Conservation (phyloP, 2,329 filamentous ascomycete species). For the Cladosporium sp. region DNA sequence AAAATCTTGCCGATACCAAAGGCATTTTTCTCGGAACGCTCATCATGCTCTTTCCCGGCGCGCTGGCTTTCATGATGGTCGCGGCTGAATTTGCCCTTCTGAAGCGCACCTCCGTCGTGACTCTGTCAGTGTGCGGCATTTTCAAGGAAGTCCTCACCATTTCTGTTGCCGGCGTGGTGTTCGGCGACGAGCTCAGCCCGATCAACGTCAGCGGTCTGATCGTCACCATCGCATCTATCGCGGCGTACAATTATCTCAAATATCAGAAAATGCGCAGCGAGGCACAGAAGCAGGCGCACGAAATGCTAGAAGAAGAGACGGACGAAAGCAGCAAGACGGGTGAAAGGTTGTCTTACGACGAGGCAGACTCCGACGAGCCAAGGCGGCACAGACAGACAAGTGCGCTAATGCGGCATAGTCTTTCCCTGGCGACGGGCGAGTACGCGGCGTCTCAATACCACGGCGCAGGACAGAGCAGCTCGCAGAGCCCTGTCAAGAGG, state of each 20-base stretch:
- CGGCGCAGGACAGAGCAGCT: constrained; percentile 20
- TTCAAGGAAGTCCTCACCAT: constrained; percentile 99
- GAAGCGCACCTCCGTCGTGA: constrained; percentile 92
- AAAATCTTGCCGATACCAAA: constrained; percentile 60
- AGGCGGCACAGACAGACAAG: constrained; percentile 28
- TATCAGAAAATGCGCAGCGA: constrained; percentile 82
- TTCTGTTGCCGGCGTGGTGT: constrained; percentile 77
- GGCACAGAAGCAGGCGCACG: constrained; percentile 48
- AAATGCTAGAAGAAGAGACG: constrained; percentile 2
- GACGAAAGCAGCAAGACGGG: constrained; percentile 13
- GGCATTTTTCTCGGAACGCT: constrained; percentile 63
- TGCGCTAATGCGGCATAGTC: constrained; percentile 21
- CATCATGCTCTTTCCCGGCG: constrained; percentile 83
- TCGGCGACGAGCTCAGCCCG: constrained; percentile 79
- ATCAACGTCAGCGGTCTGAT: constrained; percentile 84
- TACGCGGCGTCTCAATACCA: neutral
- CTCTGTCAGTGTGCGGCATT: constrained; percentile 91
- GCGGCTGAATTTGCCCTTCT: constrained; percentile 91
- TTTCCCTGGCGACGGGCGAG: constrained; percentile 15
- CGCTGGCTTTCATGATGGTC: constrained; percentile 94
- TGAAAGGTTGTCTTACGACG: constrained; percentile 12
- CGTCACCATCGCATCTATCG: constrained; percentile 85
- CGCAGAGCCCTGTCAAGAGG: constrained; percentile 41
- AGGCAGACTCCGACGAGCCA: constrained; percentile 19
- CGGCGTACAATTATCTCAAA: constrained; percentile 91